Percentiles rank a stretch among this genome's conserved stretches.
Conservation (phyloP, 805 yeast genomes). For the Metschnikowia similis region DNA sequence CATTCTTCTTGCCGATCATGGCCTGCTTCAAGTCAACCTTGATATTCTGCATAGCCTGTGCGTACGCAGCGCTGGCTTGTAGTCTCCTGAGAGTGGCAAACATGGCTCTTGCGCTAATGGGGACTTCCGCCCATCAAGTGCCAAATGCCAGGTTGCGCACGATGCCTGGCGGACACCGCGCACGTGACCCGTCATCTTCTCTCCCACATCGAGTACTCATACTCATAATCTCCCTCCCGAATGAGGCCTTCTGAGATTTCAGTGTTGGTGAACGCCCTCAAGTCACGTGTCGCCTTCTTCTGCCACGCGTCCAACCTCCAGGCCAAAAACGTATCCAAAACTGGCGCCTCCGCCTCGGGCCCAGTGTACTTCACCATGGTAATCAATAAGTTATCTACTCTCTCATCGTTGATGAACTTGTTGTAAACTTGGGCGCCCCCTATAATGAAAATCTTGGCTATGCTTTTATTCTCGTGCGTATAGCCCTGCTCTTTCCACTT, state of each 20-base stretch:
- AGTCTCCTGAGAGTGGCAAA: constrained; percentile 22
- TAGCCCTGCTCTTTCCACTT: constrained; percentile 21
- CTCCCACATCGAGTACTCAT: constrained; percentile 60
- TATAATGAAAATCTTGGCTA: constrained; percentile 71
- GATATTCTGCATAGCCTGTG: constrained; percentile 18
- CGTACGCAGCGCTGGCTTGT: constrained; percentile 33
- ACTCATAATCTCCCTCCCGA: constrained; percentile 39
- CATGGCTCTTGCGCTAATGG: constrained; percentile 5
- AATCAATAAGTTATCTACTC: constrained; percentile 54
- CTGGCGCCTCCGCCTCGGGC: constrained; percentile 30
- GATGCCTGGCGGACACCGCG: background rate
- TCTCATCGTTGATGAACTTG: constrained; percentile 40
- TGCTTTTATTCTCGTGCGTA: constrained; percentile 6
- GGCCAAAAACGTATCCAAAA: constrained; percentile 70
- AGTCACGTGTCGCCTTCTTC: constrained; percentile 27
- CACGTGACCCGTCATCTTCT: constrained; percentile 4
- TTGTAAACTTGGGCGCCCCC: constrained; percentile 92
- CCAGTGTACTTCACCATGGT: constrained; percentile 54
- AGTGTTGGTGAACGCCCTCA: constrained; percentile 38
- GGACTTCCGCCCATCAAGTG: too few species aligned
- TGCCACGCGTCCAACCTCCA: constrained; percentile 31
- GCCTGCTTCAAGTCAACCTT: constrained; percentile 23
- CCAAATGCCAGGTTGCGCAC: background rate
- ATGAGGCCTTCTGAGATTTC: constrained; percentile 30
- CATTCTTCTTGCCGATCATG: constrained; percentile 20